Conservation (phyloP, 2,329 filamentous ascomycete genomes). For the Neocucurbitaria cava region DNA sequence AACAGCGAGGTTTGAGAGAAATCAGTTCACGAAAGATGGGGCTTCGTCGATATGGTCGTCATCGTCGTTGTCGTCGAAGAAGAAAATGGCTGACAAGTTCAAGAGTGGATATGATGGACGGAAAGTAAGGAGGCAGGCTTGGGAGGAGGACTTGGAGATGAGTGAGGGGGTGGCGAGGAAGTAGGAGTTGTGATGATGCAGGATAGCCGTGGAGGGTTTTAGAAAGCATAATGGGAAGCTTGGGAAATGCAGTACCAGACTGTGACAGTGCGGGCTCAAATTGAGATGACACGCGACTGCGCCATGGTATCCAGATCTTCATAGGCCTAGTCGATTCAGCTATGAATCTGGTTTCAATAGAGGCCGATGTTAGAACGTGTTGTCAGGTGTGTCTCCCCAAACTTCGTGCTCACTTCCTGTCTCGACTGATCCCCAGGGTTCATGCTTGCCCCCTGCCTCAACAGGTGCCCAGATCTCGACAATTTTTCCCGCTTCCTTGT, state of each 20-base stretch:
- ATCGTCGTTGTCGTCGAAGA: no score
- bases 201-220: background rate
- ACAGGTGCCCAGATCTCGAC: background rate
- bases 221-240: no score
- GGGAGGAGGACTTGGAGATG: constrained; percentile 3
- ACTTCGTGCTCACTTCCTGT: background rate
- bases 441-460: background rate
- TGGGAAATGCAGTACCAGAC: no score
- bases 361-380: background rate
- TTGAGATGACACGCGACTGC: no score
- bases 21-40: constrained; percentile 1
- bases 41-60: constrained; percentile 3
- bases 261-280: no score
- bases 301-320: background rate
- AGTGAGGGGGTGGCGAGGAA: background rate
- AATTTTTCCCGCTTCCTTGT: background rate
- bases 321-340: background rate
- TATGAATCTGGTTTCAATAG: background rate
- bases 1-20: background rate
- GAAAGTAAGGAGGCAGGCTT: background rate
- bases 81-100: background rate
- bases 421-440: background rate
- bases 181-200: background rate
- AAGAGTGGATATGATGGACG: constrained; percentile 3
- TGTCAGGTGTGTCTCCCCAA: background rate